phyloP scores from a whole-genome alignment of 148 eudicot genomes.

The Vaccinium macrocarpon region DNA sequence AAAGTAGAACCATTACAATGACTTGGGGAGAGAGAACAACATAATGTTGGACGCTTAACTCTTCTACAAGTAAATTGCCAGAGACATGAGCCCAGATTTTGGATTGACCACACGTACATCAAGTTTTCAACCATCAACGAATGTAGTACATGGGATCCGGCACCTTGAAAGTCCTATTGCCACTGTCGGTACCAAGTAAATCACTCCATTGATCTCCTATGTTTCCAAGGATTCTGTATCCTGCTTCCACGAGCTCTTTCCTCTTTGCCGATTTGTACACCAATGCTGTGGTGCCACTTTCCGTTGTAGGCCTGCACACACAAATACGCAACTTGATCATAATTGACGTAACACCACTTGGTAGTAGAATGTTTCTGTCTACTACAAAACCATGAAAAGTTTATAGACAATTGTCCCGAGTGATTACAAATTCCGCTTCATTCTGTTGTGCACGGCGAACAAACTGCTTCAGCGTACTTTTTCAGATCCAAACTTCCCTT shows the following conservation, averaged over 20 bases:
- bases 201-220: slow-evolving; percentile 54
- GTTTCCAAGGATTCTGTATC: slow-evolving; percentile 25
- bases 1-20: background rate
- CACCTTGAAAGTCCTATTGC: slow-evolving; percentile 62
- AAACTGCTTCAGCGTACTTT: no score
- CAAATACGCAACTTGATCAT: background rate
- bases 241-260: slow-evolving; percentile 18
- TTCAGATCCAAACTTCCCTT: no score
- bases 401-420: background rate
- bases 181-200: slow-evolving; percentile 40
- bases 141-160: slow-evolving; percentile 72
- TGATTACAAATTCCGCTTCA: background rate
- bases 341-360: background rate
- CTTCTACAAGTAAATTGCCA: background rate
- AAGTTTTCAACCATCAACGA: slow-evolving; percentile 16
- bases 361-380: background rate
- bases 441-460: no score
- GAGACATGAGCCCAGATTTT: background rate
- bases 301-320: background rate
- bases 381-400: background rate
- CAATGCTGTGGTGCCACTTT: slow-evolving; percentile 4
- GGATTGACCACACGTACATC: no score
- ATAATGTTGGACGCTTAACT: background rate
- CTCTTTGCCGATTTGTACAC: slow-evolving; percentile 29
- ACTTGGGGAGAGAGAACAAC: background rate